phyloP scores from a whole-genome alignment of 1,139 yeast genomes.

The Scheffersomyces cryptocercus region DNA sequence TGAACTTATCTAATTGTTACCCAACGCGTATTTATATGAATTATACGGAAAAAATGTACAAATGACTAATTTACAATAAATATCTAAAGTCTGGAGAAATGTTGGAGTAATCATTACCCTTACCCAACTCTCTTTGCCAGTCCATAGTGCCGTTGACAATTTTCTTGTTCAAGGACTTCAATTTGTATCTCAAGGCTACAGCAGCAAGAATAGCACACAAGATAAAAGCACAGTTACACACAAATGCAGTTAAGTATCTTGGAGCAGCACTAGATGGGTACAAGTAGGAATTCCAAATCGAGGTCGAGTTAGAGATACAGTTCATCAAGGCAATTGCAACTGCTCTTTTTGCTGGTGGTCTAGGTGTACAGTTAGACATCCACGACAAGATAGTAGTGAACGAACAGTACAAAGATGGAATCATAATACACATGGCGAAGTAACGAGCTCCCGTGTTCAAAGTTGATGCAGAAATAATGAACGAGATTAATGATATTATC shows the following conservation, averaged over 20 bases:
- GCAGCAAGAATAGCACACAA: conserved; percentile 42
- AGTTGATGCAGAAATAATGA: conserved; percentile 56
- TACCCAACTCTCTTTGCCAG: conserved; percentile 53
- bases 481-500: conserved; percentile 44
- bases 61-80: conserved; percentile 17
- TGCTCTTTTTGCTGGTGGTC: conserved; percentile 58
- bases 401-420: conserved; percentile 57
- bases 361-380: conserved; percentile 52
- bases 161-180: conserved; percentile 40
- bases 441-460: conserved; percentile 60
- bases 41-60: background rate
- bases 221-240: conserved; percentile 51
- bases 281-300: conserved; percentile 55
- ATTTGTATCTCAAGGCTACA: conserved; percentile 38
- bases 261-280: conserved; percentile 47
- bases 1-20: background rate
- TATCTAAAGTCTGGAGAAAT: conserved; percentile 47
- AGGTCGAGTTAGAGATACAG: conserved; percentile 52
- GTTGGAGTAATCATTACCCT: conserved; percentile 45
- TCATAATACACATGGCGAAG: conserved; percentile 63
- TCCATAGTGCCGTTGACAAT: conserved; percentile 50
- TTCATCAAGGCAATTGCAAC: conserved; percentile 54
- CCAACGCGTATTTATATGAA: background rate
- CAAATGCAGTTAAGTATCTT: conserved; percentile 45
- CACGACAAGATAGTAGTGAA: conserved; percentile 57